These are phyloP conservation scores for Nicotiana knightiana DNA, from an alignment of 257 asterid species.

Conservation along the genomic window DNA sequence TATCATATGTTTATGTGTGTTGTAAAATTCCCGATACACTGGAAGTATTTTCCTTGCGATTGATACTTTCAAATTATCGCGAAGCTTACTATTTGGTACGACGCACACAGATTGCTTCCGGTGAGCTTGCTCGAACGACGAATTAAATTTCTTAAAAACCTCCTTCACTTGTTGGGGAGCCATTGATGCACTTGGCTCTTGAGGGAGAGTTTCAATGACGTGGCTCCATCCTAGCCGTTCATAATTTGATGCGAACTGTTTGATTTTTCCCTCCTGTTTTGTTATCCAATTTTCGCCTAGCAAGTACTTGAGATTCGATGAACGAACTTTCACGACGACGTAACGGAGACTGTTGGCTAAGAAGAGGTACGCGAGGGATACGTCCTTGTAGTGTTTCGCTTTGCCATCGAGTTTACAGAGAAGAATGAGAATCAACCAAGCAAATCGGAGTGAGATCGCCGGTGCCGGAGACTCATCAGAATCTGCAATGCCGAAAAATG, in stretches of 20 bases:
- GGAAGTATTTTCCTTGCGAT: slow-evolving; percentile 42
- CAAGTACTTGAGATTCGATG: slow-evolving; percentile 57
- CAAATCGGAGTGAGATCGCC: slow-evolving; percentile 41
- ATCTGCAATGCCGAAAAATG: slow-evolving; percentile 44
- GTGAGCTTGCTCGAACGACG: slow-evolving; percentile 59
- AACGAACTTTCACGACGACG: slow-evolving; percentile 49
- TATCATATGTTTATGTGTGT: slow-evolving; percentile 21
- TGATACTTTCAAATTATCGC: slow-evolving; percentile 46
- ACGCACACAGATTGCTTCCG: slow-evolving; percentile 47
- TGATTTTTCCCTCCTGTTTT: slow-evolving; percentile 53
- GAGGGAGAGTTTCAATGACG: slow-evolving; percentile 47
- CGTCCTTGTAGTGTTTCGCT: slow-evolving; percentile 62
- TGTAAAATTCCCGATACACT: slow-evolving; percentile 53
- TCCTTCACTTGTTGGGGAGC: slow-evolving; percentile 40
- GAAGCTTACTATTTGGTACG: slow-evolving; percentile 54
- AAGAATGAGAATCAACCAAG: slow-evolving; percentile 56
- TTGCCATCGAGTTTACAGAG: slow-evolving; percentile 70
- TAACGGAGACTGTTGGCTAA: slow-evolving; percentile 70
- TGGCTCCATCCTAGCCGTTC: slow-evolving; percentile 74
- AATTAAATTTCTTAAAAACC: slow-evolving; percentile 51
- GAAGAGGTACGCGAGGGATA: slow-evolving; percentile 52
- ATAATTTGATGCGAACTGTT: slow-evolving; percentile 43
- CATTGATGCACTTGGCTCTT: slow-evolving; percentile 31
- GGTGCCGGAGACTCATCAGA: slow-evolving; percentile 51
- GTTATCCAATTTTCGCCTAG: slow-evolving; percentile 71